Evolutionary conservation across 202 grass and related monocot species (phyloP).

Genomic region (Setaria viridis): DNA sequence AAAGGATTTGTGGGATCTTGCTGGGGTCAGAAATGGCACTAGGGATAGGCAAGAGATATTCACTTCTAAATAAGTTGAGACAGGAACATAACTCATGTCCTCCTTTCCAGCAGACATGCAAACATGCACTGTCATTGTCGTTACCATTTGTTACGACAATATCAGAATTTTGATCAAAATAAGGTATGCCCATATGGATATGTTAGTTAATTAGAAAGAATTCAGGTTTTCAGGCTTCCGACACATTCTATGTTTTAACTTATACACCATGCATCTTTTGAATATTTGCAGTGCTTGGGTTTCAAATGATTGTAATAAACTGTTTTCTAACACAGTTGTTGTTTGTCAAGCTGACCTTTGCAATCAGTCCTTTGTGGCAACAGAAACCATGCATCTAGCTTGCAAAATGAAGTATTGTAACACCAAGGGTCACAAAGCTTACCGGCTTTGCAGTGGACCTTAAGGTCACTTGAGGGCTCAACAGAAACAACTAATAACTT

Average conservation of each 20-base stretch:
- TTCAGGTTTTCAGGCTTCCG: too few species aligned
- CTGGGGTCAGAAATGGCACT: too few species aligned
- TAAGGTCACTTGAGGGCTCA: constrained; percentile 9
- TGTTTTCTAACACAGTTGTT: background rate
- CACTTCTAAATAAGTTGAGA: too few species aligned
- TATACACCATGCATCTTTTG: background rate
- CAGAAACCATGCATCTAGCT: background rate
- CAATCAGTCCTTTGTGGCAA: background rate
- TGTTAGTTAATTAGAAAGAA: too few species aligned
- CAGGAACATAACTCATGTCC: too few species aligned
- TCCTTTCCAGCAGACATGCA: background rate
- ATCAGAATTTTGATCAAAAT: background rate
- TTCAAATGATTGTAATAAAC: background rate
- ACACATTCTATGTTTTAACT: background rate
- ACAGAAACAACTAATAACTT: background rate
- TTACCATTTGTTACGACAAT: background rate
- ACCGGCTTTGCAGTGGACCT: constrained; percentile 4
- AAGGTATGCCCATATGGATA: background rate
- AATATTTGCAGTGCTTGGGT: background rate
- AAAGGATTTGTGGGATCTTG: background rate
- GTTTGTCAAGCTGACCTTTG: background rate
- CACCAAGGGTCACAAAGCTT: background rate
- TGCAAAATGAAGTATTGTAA: background rate
- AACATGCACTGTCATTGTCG: background rate
- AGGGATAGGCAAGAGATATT: too few species aligned